phyloP scores from a whole-genome alignment of 1,284 basidiomycete genomes.

The Cryptococcus sp. region DNA sequence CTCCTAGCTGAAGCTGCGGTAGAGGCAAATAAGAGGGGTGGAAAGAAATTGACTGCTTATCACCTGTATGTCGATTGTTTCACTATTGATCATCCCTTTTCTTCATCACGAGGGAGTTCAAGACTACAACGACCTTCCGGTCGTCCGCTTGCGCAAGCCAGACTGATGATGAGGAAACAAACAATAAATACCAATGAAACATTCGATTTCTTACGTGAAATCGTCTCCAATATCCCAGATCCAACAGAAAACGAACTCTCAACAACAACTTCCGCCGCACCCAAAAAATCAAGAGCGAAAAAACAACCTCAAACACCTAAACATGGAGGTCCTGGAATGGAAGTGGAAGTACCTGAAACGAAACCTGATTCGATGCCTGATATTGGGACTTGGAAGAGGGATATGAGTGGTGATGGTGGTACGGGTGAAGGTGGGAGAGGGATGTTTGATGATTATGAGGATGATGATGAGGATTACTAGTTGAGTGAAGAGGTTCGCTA shows the following conservation, averaged over 20 bases:
- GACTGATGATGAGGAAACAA: conserved; percentile 66
- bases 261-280: not conserved
- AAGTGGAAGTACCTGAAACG: not conserved
- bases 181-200: conserved; percentile 82
- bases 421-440: conserved; percentile 41
- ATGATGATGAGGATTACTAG: conserved; percentile 43
- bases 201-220: conserved; percentile 93
- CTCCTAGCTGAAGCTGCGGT: conserved; percentile 80
- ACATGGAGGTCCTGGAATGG: not conserved
- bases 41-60: conserved; percentile 88
- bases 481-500: no score
- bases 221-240: conserved; percentile 85
- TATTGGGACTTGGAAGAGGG: conserved; percentile 53
- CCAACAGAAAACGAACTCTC: conserved; percentile 53
- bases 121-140: not conserved
- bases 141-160: not conserved
- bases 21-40: conserved; percentile 73
- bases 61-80: conserved; percentile 66
- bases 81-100: not conserved
- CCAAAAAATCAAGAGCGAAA: not conserved
- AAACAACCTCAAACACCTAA: not conserved
- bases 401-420: conserved; percentile 50
- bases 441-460: conserved; percentile 44
- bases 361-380: conserved; percentile 14
- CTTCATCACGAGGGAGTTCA: not conserved